Percentiles rank a stretch among this genome's conserved stretches.
phyloP scores from a whole-genome alignment of 352 stramenopile genomes.

The Pythium rhizo-oryzae region DNA sequence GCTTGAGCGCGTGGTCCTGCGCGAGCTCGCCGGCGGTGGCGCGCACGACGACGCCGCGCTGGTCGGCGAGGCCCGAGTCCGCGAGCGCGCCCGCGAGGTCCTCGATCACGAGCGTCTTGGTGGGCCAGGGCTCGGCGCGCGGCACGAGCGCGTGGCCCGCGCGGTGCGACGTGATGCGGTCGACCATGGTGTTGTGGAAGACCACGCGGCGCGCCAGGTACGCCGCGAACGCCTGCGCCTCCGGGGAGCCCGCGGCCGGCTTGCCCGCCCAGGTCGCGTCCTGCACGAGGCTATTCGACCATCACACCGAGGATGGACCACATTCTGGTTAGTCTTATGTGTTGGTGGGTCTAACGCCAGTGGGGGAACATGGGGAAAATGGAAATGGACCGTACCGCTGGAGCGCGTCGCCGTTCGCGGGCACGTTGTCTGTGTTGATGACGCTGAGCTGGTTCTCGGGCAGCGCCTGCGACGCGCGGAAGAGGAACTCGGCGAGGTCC shows the following conservation, averaged over 20 bases:
- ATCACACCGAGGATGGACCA: neutral
- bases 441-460: constrained; percentile 63
- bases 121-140: constrained; percentile 56
- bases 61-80: constrained; percentile 23
- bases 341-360: neutral
- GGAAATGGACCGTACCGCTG: constrained; percentile 36
- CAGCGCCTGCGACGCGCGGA: constrained; percentile 36
- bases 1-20: constrained; percentile 89
- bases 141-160: constrained; percentile 51
- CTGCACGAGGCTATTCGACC: constrained; percentile 30
- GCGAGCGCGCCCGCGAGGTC: constrained; percentile 53
- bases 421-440: constrained; percentile 85
- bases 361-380: neutral
- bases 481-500: constrained; percentile 62
- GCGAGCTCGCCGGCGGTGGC: constrained; percentile 48
- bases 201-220: constrained; percentile 58
- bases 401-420: constrained; percentile 64
- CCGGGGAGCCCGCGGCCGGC: constrained; percentile 16
- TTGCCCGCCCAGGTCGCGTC: constrained; percentile 33
- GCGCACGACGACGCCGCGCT: constrained; percentile 60
- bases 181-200: constrained; percentile 89
- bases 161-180: constrained; percentile 68
- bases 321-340: too few species aligned
- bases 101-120: constrained; percentile 70
- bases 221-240: constrained; percentile 29